Evolutionary conservation across 305 asterid species (phyloP), one percentile per base, ranked within the genome.

Genomic region (Galium porrigens): DNA sequence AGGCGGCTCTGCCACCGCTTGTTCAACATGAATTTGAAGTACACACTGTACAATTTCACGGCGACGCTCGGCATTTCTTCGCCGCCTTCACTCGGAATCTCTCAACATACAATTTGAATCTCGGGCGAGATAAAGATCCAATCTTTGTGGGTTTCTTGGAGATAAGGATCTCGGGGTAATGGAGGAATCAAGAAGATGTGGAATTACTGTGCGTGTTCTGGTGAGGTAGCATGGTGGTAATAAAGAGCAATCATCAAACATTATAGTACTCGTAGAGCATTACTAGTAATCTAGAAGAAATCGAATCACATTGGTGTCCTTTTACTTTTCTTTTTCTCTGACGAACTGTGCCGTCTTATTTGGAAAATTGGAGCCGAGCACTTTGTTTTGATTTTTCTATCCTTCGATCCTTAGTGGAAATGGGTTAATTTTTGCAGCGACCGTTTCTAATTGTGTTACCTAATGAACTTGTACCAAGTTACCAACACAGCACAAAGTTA

Each of bases 11-110:
- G 97, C 58, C 88, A 78, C 56, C 97, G 92, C 71, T 87, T 91
- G 76, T 84, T 90, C 6, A 90, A 78, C 86, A 90, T 76, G 64
- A 90, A 81, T 74, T 90, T 90, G 82, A 90, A 90, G 72, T 85
- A 87, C 17, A 90, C 86, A 72, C 97, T 87, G 83, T 90, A 87
- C 22, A 90, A 67, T 73, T 90, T 90, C 60, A 90, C 86, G 33
- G 87, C 95, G 66, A 90, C 89, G 80, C 89, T 87, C 64, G 97
- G 97, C 95, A 90, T 90, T 79, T 84, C 86, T 77, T 27, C 17
- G 25, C 10, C 52, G 20, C 1, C 37, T 42, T 14, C 48, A 51
- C 36, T 15, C 37, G 5, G 10, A 17, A 14, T 60, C 46, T 49
- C 44, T 64, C 46, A 32, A 10, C 59, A 54, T 22, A 22, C 10